Evolutionary conservation across 306 rosid genomes (phyloP), one percentile per base, ranked within the genome.

Genomic region (Ormosia semicastrata): DNA sequence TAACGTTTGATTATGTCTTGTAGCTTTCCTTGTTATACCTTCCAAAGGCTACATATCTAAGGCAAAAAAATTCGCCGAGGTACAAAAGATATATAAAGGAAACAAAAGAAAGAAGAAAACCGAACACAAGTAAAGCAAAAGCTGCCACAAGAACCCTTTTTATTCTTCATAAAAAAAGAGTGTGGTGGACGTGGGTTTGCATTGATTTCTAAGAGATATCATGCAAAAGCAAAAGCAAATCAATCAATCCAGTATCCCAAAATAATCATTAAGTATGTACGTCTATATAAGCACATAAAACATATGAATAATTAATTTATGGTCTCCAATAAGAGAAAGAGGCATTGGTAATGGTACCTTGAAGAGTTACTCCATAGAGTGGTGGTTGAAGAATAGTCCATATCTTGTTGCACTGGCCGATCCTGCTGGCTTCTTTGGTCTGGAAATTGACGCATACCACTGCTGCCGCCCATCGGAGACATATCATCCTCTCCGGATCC

Each of bases 401-500:
- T 15, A 30, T 91, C 96, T 44, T 87, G 89, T 78, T 90, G 94
- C 76, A 59, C 36, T 8, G 87, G 59, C 34, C 80, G 83, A 83
- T 92, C 96, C 7, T 77, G 40, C 33, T 66, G 76, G 32, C 91
- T 87, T 81, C 91, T 78, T 84, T 90, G 98, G 8, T 90, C 90
- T 1, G 86, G 13, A 74, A 72, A 86, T 62, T 85, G 95, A 15
- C 71, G 75, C 10, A 83, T 5, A 6, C 84, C 83, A 32, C 86
- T 78, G 12, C 52, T 81, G 70, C 82, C 81, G 0, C 89, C 88
- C 7, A 90, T 49, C 0, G 90, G 93, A 13, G 93, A 89, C 44
- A 88, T 50, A 4, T 94, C 97, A 53, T 94, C 98, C 10, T 94
- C 98, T 43, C 97, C 97, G 1, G 97, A 94, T 40, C 97, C 97